Evolutionary conservation across 352 stramenopile genomes (phyloP).

Genomic region (Pythium utonaiense): DNA sequence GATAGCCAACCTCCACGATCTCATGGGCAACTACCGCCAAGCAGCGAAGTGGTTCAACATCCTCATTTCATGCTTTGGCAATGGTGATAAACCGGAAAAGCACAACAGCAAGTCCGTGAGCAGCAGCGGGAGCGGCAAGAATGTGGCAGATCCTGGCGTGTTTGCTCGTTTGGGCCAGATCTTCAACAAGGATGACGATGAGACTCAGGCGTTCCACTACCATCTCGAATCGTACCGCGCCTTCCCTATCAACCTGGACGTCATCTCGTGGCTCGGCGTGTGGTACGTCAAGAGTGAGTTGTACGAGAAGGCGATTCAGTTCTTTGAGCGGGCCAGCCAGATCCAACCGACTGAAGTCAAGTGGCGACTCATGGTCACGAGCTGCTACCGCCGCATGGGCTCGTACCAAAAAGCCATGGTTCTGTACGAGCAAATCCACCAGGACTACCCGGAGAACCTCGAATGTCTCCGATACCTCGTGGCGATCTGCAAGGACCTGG

Average conservation of each 20-base stretch:
- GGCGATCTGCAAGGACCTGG: conserved; percentile 93
- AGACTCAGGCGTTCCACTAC: conserved; percentile 95
- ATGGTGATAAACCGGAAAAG: conserved; percentile 54
- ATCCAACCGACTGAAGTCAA: conserved; percentile 96
- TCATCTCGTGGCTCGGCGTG: conserved; percentile 95
- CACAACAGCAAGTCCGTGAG: conserved; percentile 24
- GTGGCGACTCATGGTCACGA: conserved; percentile 96
- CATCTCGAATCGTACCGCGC: conserved; percentile 94
- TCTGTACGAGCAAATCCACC: conserved; percentile 94
- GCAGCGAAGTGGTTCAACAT: conserved; percentile 95
- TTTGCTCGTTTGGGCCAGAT: conserved; percentile 91
- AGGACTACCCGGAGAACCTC: conserved; percentile 92
- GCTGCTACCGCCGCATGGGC: conserved; percentile 94
- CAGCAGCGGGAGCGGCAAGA: conserved; percentile 37
- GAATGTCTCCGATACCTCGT: conserved; percentile 92
- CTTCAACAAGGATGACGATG: conserved; percentile 92
- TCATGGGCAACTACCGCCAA: conserved; percentile 83
- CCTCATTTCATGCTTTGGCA: conserved; percentile 89
- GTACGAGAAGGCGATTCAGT: conserved; percentile 96
- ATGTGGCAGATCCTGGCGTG: conserved; percentile 71
- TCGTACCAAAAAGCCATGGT: conserved; percentile 90
- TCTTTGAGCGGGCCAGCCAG: conserved; percentile 93
- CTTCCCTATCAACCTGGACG: conserved; percentile 95
- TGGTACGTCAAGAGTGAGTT: conserved; percentile 97
- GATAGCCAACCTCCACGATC: conserved; percentile 94